Conservation (phyloP, 2,329 filamentous ascomycete species). For the Ceratocystis alfenasii region DNA sequence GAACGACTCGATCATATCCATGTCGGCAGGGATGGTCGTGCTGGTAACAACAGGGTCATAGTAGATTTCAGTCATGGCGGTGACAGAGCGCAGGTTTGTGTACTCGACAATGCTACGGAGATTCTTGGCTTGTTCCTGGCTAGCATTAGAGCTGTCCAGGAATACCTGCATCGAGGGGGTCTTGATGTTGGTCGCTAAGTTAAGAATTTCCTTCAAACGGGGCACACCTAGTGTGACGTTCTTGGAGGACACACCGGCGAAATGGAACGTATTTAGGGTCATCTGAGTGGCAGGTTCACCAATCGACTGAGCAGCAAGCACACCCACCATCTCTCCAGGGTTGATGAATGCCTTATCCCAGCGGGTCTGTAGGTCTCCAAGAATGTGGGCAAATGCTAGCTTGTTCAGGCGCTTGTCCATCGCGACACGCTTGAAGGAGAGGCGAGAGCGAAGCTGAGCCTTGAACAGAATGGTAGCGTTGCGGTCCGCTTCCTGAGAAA, state of each 20-base stretch:
- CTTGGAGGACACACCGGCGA: constrained; percentile 98
- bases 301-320: constrained; percentile 93
- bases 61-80: constrained; percentile 87
- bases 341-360: constrained; percentile 78
- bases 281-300: constrained; percentile 98
- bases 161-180: constrained; percentile 95
- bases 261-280: constrained; percentile 99
- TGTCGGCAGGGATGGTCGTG: constrained; percentile 77
- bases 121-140: constrained; percentile 70
- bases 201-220: constrained; percentile 97
- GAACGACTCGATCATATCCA: constrained; percentile 38
- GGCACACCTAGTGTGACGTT: constrained; percentile 98
- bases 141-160: constrained; percentile 50
- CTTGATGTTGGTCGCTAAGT: constrained; percentile 96
- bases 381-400: constrained; percentile 79
- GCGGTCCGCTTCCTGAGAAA: constrained; percentile 75
- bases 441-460: constrained; percentile 72
- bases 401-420: constrained; percentile 77
- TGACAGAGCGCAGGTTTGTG: constrained; percentile 84
- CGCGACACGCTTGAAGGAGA: constrained; percentile 88
- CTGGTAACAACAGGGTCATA: constrained; percentile 83
- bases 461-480: constrained; percentile 90
- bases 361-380: constrained; percentile 80
- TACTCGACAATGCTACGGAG: constrained; percentile 87
- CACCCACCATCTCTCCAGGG: constrained; percentile 97